A percentile compares a stretch with the other conserved stretches of the same genome.
Conservation (phyloP, 176 grass and related monocot genomes). For the Luzula sylvatica region DNA sequence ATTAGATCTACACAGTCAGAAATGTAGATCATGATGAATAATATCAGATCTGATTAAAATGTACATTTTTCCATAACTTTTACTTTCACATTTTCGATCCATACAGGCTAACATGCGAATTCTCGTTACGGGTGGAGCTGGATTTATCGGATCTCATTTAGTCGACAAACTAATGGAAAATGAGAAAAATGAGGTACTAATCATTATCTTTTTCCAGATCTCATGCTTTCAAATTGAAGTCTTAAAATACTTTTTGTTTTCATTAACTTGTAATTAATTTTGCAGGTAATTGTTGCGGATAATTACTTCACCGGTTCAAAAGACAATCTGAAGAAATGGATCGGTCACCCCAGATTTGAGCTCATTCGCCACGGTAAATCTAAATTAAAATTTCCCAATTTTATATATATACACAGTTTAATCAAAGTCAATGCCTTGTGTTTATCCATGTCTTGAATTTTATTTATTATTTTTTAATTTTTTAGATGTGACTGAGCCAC, state of each 20-base stretch:
- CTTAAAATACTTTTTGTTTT: not conserved
- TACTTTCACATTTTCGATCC: not conserved
- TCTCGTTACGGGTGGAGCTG: constrained; percentile 92
- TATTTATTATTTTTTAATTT: constrained; percentile 11
- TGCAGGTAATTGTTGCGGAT: constrained; percentile 92
- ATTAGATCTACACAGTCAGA: not conserved
- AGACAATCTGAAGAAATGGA: constrained; percentile 99
- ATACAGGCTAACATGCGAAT: constrained; percentile 85
- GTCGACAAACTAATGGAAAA: constrained; percentile 99
- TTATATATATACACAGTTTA: not conserved
- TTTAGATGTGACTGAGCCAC: constrained; percentile 82
- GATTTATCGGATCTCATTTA: constrained; percentile 97
- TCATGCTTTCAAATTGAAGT: not conserved
- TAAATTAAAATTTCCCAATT: not conserved
- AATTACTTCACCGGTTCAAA: constrained; percentile 99
- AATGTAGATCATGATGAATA: constrained; percentile 7
- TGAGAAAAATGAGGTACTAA: constrained; percentile 93
- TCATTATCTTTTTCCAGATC: not conserved
- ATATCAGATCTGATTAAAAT: constrained; percentile 5
- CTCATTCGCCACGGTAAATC: constrained; percentile 89
- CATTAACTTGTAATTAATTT: constrained; percentile 2
- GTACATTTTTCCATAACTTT: not conserved
- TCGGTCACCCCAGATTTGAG: constrained; percentile 99
- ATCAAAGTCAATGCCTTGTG: not conserved
- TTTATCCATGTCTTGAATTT: constrained; percentile 3